Conservation (phyloP, 352 stramenopile species). For the Blastocystis sp. region DNA sequence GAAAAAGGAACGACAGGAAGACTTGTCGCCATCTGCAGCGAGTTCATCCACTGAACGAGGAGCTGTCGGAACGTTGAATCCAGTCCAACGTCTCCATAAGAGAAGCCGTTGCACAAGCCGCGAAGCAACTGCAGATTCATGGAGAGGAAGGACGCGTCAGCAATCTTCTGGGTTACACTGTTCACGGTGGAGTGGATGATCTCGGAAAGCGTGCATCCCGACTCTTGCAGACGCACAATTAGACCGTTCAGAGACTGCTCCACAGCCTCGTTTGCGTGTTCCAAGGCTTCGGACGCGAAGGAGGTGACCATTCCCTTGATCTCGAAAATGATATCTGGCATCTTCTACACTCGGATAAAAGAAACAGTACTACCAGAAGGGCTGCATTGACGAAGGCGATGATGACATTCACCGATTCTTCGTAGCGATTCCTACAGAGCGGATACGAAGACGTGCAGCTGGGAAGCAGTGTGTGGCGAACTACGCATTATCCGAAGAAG, state of each 20-base stretch:
- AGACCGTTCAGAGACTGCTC: background rate
- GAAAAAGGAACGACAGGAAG: background rate
- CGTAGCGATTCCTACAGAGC: background rate
- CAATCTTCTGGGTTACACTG: too few relatives aligned
- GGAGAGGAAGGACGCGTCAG: too few relatives aligned
- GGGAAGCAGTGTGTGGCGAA: background rate
- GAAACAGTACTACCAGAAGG: too few relatives aligned
- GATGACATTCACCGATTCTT: background rate
- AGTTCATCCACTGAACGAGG: background rate
- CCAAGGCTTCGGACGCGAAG: background rate
- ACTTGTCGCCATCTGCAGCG: background rate
- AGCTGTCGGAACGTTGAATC: background rate
- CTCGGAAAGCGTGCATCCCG: background rate
- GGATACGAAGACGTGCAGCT: background rate
- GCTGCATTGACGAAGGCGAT: too few relatives aligned
- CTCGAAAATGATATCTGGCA: too few relatives aligned
- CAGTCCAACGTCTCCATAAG: too few relatives aligned
- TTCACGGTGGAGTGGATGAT: too few relatives aligned
- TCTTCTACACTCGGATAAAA: too few relatives aligned
- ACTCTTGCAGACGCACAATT: background rate
- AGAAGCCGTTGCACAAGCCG: too few relatives aligned
- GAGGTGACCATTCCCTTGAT: too few relatives aligned
- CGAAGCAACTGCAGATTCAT: too few relatives aligned
- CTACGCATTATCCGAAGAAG: background rate
- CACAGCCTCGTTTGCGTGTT: background rate